phyloP scores from a whole-genome alignment of 2,329 filamentous ascomycete genomes.

The Talaromyces piceae region DNA sequence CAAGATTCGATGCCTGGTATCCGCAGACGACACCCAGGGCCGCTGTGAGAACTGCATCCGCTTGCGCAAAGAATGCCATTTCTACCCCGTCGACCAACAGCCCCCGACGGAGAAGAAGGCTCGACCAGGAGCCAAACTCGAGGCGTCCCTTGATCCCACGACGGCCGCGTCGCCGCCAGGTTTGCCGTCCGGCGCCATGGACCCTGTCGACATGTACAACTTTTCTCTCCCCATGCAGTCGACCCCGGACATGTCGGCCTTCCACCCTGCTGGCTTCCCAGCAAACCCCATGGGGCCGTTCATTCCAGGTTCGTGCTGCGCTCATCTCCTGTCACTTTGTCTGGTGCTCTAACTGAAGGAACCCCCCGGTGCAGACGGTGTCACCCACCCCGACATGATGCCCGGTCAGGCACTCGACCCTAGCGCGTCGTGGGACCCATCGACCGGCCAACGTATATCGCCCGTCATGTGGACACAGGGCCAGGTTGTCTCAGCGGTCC shows the following conservation, averaged over 20 bases:
- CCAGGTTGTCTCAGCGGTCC: conserved; percentile 16
- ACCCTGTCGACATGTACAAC: conserved; percentile 29
- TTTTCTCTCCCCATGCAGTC: conserved; percentile 31
- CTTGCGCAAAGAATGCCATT: conserved; percentile 89
- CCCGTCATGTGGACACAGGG: conserved; percentile 25
- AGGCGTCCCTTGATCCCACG: conserved; percentile 40
- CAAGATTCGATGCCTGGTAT: conserved; percentile 84
- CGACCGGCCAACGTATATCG: conserved; percentile 23
- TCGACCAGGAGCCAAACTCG: conserved; percentile 38
- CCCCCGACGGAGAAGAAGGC: conserved; percentile 46
- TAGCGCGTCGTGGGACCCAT: conserved; percentile 29
- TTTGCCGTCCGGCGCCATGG: conserved; percentile 15
- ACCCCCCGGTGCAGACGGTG: conserved; percentile 21
- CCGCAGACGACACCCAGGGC: conserved; percentile 62
- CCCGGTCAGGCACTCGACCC: conserved; percentile 26
- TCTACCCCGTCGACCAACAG: conserved; percentile 78
- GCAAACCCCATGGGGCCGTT: conserved; percentile 28
- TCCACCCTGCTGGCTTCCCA: conserved; percentile 24
- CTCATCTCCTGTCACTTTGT: conserved; percentile 1
- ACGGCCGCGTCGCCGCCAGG: conserved; percentile 39
- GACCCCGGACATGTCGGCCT: conserved; percentile 25
- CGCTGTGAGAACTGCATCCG: conserved; percentile 90
- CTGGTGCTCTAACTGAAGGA: neutral
- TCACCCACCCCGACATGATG: conserved; percentile 23
- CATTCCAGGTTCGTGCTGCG: conserved; percentile 24